Evolutionary conservation across 495 filamentous ascomycete species (phyloP), one percentile per base, ranked within the genome.

Genomic region (Aspergillus hancockii): DNA sequence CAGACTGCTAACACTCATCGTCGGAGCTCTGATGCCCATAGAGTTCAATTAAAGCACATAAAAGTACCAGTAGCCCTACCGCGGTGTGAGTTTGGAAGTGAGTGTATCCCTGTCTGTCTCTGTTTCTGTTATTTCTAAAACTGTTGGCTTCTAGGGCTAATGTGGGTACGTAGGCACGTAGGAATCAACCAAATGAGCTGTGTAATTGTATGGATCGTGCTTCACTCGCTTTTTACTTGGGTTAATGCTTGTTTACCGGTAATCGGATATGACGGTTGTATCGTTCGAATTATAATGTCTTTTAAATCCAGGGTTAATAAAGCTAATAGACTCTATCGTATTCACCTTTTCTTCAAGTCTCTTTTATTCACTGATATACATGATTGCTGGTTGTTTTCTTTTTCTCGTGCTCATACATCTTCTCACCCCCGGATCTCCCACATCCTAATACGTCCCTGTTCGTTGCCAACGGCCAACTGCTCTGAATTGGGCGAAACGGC

Each of bases 381-480:
- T 71, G 7, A 19, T 32, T 28, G 19, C 23, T 25, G 18, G 19
- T 36, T 16, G 34, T 47, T 22, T 34, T 18, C 16, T 51, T 38
- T 14, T 56, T 3, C 8, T 30, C 49, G 8, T 46, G 30, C 16
- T 18, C 8, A 19, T 22, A 23, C 4, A 46, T 32, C n/a, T 32
- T 22, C 16, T 45, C 34, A 82, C 38, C 73, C 79, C 50, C 81
- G 71, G 62, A 98, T 88, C 77, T 97, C 92, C 89, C 92, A 97
- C 59, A 97, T 68, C 60, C 90, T 81, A 23, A 97, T 85, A 72
- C 87, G 89, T 21, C 94, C 94, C 56, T 81, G 78, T 69, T 98
- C 93, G 70, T 93, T 97, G 25, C 82, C 93, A 22, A 97, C 88
- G 7, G 90, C 90, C 55, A 97, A 66, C 63, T 92, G 76, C 64